Conservation (phyloP, 306 rosid species). For the Cicer arietinum region DNA sequence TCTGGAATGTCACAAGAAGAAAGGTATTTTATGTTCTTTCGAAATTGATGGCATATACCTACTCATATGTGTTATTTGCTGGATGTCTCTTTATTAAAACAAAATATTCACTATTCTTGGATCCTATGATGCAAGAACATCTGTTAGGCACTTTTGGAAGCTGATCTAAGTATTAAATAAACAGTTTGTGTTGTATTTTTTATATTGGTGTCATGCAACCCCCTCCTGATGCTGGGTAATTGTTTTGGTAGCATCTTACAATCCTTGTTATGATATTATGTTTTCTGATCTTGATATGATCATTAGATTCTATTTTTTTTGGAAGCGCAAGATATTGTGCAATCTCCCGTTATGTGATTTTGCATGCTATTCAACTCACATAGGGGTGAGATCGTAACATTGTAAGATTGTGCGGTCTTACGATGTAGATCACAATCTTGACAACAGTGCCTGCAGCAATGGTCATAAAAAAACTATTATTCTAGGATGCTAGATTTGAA, state of each 20-base stretch:
- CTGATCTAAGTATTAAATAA: background rate
- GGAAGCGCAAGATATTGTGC: too few species aligned
- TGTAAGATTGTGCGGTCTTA: too few species aligned
- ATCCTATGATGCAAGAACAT: background rate
- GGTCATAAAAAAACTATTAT: background rate
- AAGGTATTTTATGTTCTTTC: constrained; percentile 53
- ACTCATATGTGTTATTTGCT: background rate
- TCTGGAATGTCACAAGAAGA: constrained; percentile 90
- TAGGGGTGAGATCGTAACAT: too few species aligned
- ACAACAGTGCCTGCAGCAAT: background rate
- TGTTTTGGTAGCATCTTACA: too few species aligned
- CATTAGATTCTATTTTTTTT: too few species aligned
- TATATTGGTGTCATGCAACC: background rate
- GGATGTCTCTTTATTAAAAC: constrained; percentile 18
- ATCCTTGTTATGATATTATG: too few species aligned
- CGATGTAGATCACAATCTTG: too few species aligned
- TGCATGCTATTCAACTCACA: too few species aligned
- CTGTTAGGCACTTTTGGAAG: background rate
- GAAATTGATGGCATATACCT: background rate
- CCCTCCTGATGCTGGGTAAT: too few species aligned
- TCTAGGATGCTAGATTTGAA: background rate
- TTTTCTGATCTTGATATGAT: too few species aligned
- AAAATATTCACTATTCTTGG: background rate
- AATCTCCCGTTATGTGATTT: too few species aligned
- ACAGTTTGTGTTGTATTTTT: background rate